Percentiles rank a stretch among this genome's conserved stretches.
These are phyloP conservation scores for Emergomyces africanus DNA, from an alignment of 2,329 filamentous ascomycete species.

Conservation along the genomic window DNA sequence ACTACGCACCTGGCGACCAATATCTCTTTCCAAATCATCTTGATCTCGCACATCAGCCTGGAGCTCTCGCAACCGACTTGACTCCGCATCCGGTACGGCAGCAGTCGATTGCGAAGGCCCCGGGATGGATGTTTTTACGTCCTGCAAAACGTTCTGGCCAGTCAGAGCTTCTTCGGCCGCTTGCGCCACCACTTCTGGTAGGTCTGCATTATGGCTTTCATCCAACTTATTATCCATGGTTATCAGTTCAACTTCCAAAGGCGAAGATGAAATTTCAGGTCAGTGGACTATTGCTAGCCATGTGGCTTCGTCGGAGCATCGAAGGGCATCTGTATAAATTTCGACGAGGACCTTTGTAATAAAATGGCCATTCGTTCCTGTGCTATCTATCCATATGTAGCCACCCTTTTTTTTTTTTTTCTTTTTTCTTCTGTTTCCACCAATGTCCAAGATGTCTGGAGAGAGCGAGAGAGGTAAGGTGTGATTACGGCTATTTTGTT, in stretches of 20 bases:
- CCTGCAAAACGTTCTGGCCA: background rate
- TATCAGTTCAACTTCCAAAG: background rate
- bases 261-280: background rate
- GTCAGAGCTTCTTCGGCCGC: background rate
- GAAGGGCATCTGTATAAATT: background rate
- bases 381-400: background rate
- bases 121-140: background rate
- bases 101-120: background rate
- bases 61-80: conserved; percentile 47
- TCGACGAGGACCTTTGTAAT: background rate
- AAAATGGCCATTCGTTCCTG: background rate
- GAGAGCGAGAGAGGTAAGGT: background rate
- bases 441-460: background rate
- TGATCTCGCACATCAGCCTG: conserved; percentile 67
- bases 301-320: background rate
- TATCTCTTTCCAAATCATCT: conserved; percentile 80
- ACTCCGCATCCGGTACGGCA: conserved; percentile 36
- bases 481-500: background rate
- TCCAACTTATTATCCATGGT: background rate
- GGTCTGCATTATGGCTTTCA: background rate
- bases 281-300: background rate
- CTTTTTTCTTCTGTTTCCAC: background rate
- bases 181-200: background rate
- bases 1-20: conserved; percentile 44
- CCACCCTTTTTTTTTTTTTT: background rate